A percentile compares a stretch with the other conserved stretches of the same genome.
Conservation (phyloP, 805 yeast genomes). For the Candida nemodendra region DNA sequence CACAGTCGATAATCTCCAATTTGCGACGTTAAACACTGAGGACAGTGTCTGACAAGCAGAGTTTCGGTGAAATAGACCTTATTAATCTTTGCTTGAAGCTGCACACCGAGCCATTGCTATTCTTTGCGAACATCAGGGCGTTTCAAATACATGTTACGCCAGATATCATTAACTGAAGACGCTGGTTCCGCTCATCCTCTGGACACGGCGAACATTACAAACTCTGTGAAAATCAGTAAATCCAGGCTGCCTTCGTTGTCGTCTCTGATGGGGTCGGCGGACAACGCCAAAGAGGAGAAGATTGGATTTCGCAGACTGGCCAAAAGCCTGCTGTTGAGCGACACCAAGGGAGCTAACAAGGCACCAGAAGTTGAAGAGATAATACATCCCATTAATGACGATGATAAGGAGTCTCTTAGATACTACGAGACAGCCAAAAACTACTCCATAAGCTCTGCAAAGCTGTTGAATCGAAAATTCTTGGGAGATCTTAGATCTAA, state of each 20-base stretch:
- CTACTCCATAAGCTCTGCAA: slow-evolving; percentile 16
- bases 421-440: slow-evolving; percentile 21
- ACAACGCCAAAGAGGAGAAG: slow-evolving; percentile 21
- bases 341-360: slow-evolving; percentile 7
- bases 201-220: slow-evolving; percentile 10
- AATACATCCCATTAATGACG: slow-evolving; percentile 6
- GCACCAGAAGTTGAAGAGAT: slow-evolving; percentile 14
- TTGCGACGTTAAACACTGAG: too few species aligned
- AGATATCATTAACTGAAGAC: slow-evolving; percentile 18
- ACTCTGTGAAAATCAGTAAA: slow-evolving; percentile 11
- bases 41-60: too few species aligned
- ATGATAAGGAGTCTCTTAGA: slow-evolving; percentile 16
- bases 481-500: slow-evolving; percentile 17
- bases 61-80: too few species aligned
- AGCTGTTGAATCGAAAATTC: slow-evolving; percentile 15
- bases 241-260: slow-evolving; percentile 20
- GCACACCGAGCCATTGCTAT: slow-evolving; percentile 1
- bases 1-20: too few species aligned
- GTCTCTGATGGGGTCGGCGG: slow-evolving; percentile 20
- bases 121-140: neutral
- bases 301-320: slow-evolving; percentile 27
- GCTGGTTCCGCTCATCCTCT: slow-evolving; percentile 14
- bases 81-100: slow-evolving; percentile 4
- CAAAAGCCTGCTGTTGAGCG: slow-evolving; percentile 22
- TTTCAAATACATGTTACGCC: slow-evolving; percentile 16